Conservation (phyloP, 2,329 filamentous ascomycete species). For the Leptosphaerulina australis region DNA sequence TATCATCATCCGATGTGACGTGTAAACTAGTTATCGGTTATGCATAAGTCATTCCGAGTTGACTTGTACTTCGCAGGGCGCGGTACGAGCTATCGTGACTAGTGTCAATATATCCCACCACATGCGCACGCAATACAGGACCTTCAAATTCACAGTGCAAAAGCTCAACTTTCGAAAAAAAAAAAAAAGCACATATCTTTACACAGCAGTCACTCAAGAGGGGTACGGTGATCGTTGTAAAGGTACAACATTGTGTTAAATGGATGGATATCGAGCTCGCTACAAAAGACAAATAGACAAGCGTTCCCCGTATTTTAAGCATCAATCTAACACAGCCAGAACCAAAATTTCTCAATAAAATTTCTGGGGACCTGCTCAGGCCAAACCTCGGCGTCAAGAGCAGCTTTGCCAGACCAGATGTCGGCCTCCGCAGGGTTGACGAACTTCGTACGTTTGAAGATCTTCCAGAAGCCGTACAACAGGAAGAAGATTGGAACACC, state of each 20-base stretch:
- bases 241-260: neutral
- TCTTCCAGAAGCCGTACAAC: slow-evolving; percentile 68
- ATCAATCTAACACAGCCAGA: slow-evolving; percentile 52
- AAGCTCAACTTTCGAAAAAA: neutral
- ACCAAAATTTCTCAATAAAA: slow-evolving; percentile 56
- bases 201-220: neutral
- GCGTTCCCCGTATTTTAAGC: neutral
- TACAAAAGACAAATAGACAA: slow-evolving; percentile 3
- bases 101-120: neutral
- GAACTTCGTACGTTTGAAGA: slow-evolving; percentile 65
- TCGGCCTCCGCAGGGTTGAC: slow-evolving; percentile 52
- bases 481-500: slow-evolving; percentile 49
- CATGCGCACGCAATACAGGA: neutral
- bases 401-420: slow-evolving; percentile 56
- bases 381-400: slow-evolving; percentile 55
- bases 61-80: slow-evolving; percentile 1
- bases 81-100: neutral
- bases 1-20: neutral
- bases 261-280: slow-evolving; percentile 14
- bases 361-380: slow-evolving; percentile 52
- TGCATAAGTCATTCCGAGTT: neutral
- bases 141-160: neutral
- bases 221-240: neutral
- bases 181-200: neutral
- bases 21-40: no score